Base-by-base conservation (phyloP, 2,329 filamentous ascomycete species). In the Aspergillus quadricinctus region DNA sequence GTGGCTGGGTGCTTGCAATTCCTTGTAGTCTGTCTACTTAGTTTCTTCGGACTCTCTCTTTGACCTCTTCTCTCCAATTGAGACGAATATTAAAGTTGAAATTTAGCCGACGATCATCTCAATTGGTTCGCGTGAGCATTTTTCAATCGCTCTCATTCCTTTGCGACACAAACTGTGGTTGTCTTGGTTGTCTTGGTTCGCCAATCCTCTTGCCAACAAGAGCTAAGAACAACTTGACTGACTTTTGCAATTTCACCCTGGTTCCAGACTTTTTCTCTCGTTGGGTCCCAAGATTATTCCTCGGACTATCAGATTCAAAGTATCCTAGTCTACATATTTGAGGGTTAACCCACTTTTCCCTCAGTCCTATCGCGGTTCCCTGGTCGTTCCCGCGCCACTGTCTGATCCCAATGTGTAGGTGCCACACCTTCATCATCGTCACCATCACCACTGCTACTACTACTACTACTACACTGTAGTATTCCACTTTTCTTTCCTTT, bases 381-480 rank as follows among this genome's bases (percentile, higher is more conserved):
- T 41, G 49, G 49, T 35, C 23, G 43, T 27, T 25, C 23, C 28
- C 49, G 49, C 29, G 40, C 27, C 31, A 31, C 48, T 37, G 48
- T 50, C 21, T 17, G 49, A 55, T 61, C 54, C 58, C 56, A 52
- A 65, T 65, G 63, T 57, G 62, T 65, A 65, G 49, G 63, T 65
- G 45, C 50, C 52, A 54, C 28, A 50, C 54, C 48, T 53, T 52
- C 37, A 48, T 48, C 41, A 41, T 48, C 23, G 28, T 45, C 50
- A 48, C 55, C 53, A 46, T 41, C 37, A 37, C 49, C 52, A 50
- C 49, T 28, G 43, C 31, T 52, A 43, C 31, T 19, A 43, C 46
- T 53, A 43, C 46, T 53, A 56, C 53, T 56, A 41, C 54, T 46
- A 29, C 40, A 35, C 14, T 17, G 14, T 5, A 35, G 14, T 35